A percentile compares a stretch with the other conserved stretches of the same genome.
phyloP scores from a whole-genome alignment of 768 basidiomycete species.

The Mycena epipterygia region DNA sequence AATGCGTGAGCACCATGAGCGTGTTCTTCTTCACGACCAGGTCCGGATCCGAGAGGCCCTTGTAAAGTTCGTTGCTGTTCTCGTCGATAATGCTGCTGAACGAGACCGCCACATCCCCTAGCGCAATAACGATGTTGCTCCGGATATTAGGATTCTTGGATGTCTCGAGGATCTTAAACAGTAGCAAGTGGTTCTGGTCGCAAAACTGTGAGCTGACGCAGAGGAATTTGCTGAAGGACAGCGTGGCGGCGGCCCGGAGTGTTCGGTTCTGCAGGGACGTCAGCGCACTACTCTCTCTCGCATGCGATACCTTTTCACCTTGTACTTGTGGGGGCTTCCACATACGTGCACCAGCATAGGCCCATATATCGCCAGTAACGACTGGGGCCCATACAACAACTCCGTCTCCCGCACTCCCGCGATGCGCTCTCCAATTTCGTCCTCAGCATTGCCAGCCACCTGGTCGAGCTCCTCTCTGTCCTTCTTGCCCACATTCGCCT shows the following conservation, averaged over 20 bases:
- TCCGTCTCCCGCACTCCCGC: conserved; percentile 88
- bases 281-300: neutral
- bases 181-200: conserved; percentile 86
- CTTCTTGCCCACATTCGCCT: conserved; percentile 64
- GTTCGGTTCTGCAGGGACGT: conserved; percentile 75
- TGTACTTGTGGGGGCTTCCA: conserved; percentile 91
- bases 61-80: conserved; percentile 95
- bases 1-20: conserved; percentile 96
- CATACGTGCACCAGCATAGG: conserved; percentile 93
- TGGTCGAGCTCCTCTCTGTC: conserved; percentile 93
- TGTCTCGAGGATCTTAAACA: conserved; percentile 95
- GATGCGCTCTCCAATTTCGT: conserved; percentile 96
- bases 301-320: conserved; percentile 62
- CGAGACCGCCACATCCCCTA: conserved; percentile 98
- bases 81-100: conserved; percentile 98
- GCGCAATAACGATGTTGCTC: conserved; percentile 96
- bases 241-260: conserved; percentile 86
- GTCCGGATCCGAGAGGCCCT: conserved; percentile 89
- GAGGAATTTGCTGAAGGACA: conserved; percentile 95
- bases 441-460: conserved; percentile 97
- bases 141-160: conserved; percentile 91
- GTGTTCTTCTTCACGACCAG: conserved; percentile 98
- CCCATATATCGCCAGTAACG: conserved; percentile 87
- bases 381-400: conserved; percentile 85
- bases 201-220: conserved; percentile 96